These are phyloP conservation scores for Seminavis robusta DNA, from an alignment of 108 stramenopile species.

Conservation along the genomic window DNA sequence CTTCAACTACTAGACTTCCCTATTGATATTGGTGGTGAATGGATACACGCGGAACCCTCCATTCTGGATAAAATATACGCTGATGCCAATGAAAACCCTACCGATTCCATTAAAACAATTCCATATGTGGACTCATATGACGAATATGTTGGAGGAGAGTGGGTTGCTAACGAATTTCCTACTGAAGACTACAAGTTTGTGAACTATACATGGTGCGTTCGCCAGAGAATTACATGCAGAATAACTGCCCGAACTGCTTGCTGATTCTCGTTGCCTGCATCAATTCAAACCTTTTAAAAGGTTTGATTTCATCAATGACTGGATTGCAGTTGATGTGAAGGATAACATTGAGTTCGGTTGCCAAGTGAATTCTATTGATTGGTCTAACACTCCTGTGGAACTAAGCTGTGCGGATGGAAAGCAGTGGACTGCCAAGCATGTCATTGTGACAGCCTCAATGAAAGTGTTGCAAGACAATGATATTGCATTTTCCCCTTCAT, in stretches of 20 bases:
- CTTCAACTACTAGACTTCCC: slow-evolving; percentile 19
- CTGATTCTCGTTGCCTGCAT: no score
- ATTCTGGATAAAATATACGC: no score
- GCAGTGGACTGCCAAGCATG: slow-evolving; percentile 2
- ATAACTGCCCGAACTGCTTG: no score
- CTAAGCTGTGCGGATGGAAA: not conserved
- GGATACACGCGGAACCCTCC: slow-evolving; percentile 7
- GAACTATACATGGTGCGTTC: no score
- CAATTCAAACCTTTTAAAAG: no score
- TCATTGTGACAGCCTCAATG: slow-evolving; percentile 14
- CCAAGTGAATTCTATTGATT: not conserved
- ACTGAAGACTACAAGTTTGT: no score
- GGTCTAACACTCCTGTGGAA: not conserved
- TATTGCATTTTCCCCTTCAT: slow-evolving; percentile 13
- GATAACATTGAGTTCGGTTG: not conserved
- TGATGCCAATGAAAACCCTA: no score
- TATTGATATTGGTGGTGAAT: slow-evolving; percentile 26
- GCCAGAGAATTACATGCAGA: no score
- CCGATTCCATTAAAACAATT: no score
- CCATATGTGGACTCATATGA: no score
- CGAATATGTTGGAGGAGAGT: no score
- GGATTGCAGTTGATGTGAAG: not conserved
- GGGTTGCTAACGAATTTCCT: no score
- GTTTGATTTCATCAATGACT: not conserved
- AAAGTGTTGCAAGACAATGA: slow-evolving; percentile 14